These are phyloP conservation scores for Paecilomyces sp. DNA, from an alignment of 2,329 filamentous ascomycete species.

Conservation along the genomic window DNA sequence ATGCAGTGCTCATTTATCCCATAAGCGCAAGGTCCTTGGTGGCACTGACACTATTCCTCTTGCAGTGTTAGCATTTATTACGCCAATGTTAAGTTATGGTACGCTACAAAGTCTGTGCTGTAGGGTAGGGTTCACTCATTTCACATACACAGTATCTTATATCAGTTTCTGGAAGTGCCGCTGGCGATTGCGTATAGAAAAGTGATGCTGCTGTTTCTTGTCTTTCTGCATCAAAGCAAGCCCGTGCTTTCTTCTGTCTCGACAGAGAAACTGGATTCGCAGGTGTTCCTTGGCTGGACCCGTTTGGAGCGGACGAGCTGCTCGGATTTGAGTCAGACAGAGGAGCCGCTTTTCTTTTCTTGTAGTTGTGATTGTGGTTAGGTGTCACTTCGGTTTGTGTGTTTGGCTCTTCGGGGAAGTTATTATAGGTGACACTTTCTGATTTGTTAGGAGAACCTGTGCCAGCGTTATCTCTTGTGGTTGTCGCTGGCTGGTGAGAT, in stretches of 20 bases:
- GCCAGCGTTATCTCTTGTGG: not conserved
- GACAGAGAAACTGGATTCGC: not conserved
- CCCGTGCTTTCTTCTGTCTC: not conserved
- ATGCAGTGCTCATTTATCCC: conserved; percentile 3
- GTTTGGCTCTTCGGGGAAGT: not conserved
- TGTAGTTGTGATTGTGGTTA: not conserved
- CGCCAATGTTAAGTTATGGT: not conserved
- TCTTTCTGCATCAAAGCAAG: not conserved
- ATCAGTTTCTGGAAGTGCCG: not conserved
- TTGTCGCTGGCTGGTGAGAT: not conserved
- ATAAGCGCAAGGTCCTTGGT: conserved; percentile 1
- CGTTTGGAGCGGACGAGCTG: not conserved
- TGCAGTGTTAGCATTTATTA: not conserved
- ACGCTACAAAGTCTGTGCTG: not conserved
- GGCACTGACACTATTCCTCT: conserved; percentile 6
- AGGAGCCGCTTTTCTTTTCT: not conserved
- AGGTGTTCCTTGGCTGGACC: not conserved
- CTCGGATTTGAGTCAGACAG: not conserved
- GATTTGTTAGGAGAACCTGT: not conserved
- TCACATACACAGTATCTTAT: not conserved
- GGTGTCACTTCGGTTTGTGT: not conserved
- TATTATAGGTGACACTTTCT: not conserved
- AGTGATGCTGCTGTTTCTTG: not conserved
- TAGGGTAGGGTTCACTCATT: not conserved
- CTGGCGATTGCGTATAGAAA: not conserved